Percentiles rank a stretch among this genome's conserved stretches.
Conservation (phyloP, 1,284 basidiomycete species). For the Prillingera fragicola region DNA sequence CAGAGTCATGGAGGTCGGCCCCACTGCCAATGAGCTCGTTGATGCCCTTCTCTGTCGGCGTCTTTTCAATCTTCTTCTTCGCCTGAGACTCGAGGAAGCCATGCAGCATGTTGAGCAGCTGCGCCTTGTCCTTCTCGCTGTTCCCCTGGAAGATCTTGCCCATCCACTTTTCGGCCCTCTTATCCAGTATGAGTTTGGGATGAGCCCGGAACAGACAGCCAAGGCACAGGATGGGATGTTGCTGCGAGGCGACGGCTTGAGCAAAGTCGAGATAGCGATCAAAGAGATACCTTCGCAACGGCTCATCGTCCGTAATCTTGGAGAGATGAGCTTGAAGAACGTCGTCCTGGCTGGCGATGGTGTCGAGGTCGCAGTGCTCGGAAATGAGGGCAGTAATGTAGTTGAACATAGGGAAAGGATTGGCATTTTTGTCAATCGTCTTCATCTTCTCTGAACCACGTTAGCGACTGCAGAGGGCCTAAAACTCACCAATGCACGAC, state of each 20-base stretch:
- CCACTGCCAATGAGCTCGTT: constrained; percentile 90
- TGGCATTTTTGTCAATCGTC: neutral
- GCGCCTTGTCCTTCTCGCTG: constrained; percentile 65
- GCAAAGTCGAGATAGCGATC: constrained; percentile 56
- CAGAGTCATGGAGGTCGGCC: constrained; percentile 89
- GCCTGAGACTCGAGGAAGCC: constrained; percentile 81
- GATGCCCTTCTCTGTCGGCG: constrained; percentile 59
- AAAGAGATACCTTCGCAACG: constrained; percentile 78
- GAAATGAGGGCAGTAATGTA: constrained; percentile 77
- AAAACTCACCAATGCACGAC: constrained; percentile 68
- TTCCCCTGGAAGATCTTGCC: constrained; percentile 70
- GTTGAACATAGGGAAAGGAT: constrained; percentile 55
- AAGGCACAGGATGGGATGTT: constrained; percentile 59
- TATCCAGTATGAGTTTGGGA: constrained; percentile 77
- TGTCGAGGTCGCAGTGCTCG: constrained; percentile 83
- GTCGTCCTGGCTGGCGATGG: constrained; percentile 59
- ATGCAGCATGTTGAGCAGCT: constrained; percentile 78
- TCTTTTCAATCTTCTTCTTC: constrained; percentile 29
- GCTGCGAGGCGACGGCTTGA: constrained; percentile 19
- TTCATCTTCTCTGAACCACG: constrained; percentile 9
- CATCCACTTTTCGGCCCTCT: constrained; percentile 76
- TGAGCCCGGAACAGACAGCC: constrained; percentile 92
- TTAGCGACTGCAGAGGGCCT: neutral
- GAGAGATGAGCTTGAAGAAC: constrained; percentile 59
- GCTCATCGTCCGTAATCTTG: constrained; percentile 52